Evolutionary conservation across 176 grass and related monocot genomes (phyloP), one percentile per base, ranked within the genome.

Genomic region (Oryza coarctata): DNA sequence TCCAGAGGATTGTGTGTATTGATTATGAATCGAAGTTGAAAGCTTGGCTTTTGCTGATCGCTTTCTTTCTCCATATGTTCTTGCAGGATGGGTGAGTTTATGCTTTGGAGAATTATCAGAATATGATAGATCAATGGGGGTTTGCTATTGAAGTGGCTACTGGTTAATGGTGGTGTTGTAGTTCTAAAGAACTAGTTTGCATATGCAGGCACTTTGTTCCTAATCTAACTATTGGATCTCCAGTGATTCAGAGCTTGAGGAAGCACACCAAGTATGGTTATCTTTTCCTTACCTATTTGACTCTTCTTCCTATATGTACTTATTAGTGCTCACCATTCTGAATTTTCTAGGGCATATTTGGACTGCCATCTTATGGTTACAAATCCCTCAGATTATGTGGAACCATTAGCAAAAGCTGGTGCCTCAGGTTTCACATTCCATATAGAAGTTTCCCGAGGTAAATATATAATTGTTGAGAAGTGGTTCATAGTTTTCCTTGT

Each of bases 301-400:
- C 3, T 73, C 72, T 18, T 73, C 30, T 73, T 76, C 20, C 44
- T 81, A 0, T 82, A 12, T 47, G 63, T 25, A 67, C 62, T 47
- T 52, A 75, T 31, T 45, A 44, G 30, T 29, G 32, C 68, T 83
- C 43, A 44, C 26, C 36, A 5, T 50, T 70, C 33, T 78, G 22
- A 7, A 23, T 90, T 85, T 85, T 82, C 60, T 79, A 98, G 96
- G 80, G 91, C 96, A 87, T 99, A 95, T 71, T 89, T 99, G 74
- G 96, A 99, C 58, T 99, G 96, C 87, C 96, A 99, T 93, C 93
- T 99, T 73, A 99, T 99, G 93, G 96, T 99, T 62, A 95, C 96
- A 78, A 95, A 99, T 35, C 96, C 96, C 83, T 82, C 81, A 22
- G 96, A 94, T 84, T 95, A 99, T 73, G 78, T 95, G 71, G 89